These are phyloP conservation scores for Paraconiothyrium sp. DNA, from an alignment of 2,329 filamentous ascomycete species.

Conservation along the genomic window DNA sequence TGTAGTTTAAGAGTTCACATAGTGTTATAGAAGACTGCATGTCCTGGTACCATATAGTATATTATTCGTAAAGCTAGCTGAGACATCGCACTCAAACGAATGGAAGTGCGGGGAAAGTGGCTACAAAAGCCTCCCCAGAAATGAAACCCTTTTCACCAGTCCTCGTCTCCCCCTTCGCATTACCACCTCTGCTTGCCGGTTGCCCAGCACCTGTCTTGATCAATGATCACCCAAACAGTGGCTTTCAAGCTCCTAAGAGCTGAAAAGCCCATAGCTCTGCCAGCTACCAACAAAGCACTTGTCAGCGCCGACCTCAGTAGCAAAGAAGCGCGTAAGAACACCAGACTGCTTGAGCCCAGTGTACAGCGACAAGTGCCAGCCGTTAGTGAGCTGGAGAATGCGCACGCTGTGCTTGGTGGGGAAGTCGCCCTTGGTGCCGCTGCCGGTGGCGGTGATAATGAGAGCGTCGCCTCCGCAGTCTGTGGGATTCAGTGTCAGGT, in stretches of 20 bases:
- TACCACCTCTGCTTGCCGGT: too few relatives aligned
- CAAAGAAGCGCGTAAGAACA: slow-evolving; percentile 10
- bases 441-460: background rate
- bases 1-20: too few relatives aligned
- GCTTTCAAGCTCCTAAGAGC: slow-evolving; percentile 4
- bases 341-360: slow-evolving; percentile 11
- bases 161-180: background rate
- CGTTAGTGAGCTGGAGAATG: slow-evolving; percentile 15
- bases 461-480: slow-evolving; percentile 3
- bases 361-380: slow-evolving; percentile 12
- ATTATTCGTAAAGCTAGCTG: background rate
- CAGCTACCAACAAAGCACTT: slow-evolving; percentile 12
- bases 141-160: background rate
- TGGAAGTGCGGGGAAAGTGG: slow-evolving; percentile 1
- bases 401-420: slow-evolving; percentile 3
- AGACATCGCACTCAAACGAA: slow-evolving; percentile 9
- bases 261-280: slow-evolving; percentile 9
- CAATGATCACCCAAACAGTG: background rate
- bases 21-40: too few relatives aligned
- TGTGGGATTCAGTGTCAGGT: background rate
- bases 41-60: slow-evolving; percentile 1
- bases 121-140: background rate
- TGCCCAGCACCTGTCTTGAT: background rate
- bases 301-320: slow-evolving; percentile 8
- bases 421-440: slow-evolving; percentile 8